phyloP scores from a whole-genome alignment of 2,329 filamentous ascomycete species.

The Cordyceps farinosa region DNA sequence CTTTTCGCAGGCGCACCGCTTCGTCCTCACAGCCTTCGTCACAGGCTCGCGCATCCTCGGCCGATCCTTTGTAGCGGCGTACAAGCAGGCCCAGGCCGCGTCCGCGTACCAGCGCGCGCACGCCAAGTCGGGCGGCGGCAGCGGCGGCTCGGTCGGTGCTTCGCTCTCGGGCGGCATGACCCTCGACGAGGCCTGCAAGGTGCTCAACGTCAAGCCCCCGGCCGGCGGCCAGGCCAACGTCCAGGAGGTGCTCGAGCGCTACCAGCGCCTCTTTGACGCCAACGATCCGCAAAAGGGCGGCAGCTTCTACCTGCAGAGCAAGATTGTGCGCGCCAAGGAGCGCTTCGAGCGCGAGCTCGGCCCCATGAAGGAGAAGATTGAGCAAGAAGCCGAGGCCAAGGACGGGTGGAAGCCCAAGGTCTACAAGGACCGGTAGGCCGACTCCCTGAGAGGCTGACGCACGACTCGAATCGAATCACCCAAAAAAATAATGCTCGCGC shows the following conservation, averaged over 20 bases:
- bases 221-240: slow-evolving; percentile 68
- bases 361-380: slow-evolving; percentile 65
- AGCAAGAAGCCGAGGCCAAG: slow-evolving; percentile 72
- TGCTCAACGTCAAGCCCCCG: slow-evolving; percentile 91
- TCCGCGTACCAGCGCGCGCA: slow-evolving; percentile 76
- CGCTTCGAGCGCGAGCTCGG: slow-evolving; percentile 83
- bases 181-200: slow-evolving; percentile 94
- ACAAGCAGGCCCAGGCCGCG: slow-evolving; percentile 88
- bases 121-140: slow-evolving; percentile 50
- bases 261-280: slow-evolving; percentile 90
- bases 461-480: not conserved
- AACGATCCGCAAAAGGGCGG: slow-evolving; percentile 96
- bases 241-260: slow-evolving; percentile 76
- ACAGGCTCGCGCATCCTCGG: slow-evolving; percentile 89
- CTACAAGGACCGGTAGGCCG: slow-evolving; percentile 72
- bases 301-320: slow-evolving; percentile 98
- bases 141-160: slow-evolving; percentile 52
- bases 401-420: slow-evolving; percentile 94
- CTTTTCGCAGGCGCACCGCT: slow-evolving; percentile 74
- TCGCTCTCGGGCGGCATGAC: slow-evolving; percentile 69
- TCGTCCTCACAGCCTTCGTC: slow-evolving; percentile 82
- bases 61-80: slow-evolving; percentile 89
- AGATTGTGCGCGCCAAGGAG: slow-evolving; percentile 86
- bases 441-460: not conserved
- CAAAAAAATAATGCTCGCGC: not conserved